These are phyloP conservation scores for Septoria petroselini DNA, from an alignment of 2,329 filamentous ascomycete genomes.

Conservation along the genomic window DNA sequence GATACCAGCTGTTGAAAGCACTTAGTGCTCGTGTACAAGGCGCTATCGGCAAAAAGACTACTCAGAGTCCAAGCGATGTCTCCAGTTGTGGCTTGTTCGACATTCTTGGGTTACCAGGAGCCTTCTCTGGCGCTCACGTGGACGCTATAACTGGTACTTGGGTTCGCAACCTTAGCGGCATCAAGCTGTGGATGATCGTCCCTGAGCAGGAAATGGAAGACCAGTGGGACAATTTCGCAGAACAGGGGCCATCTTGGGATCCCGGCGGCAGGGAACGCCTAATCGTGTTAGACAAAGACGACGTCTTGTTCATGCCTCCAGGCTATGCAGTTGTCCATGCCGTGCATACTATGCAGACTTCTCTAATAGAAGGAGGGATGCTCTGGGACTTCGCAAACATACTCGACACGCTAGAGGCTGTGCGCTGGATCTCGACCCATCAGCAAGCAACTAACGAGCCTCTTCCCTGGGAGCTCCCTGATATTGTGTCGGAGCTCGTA, in stretches of 20 bases:
- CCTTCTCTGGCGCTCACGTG: constrained; percentile 17
- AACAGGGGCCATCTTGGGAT: not conserved
- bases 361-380: constrained; percentile 18
- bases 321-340: constrained; percentile 17
- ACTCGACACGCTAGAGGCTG: not conserved
- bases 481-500: not conserved
- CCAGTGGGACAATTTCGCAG: not conserved
- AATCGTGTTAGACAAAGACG: constrained; percentile 16
- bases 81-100: constrained; percentile 14
- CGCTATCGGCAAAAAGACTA: constrained; percentile 5
- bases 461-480: not conserved
- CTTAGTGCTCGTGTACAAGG: not conserved
- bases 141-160: constrained; percentile 15
- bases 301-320: constrained; percentile 20
- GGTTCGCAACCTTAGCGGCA: constrained; percentile 16
- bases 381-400: constrained; percentile 18
- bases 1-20: constrained; percentile 13
- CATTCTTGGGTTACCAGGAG: constrained; percentile 8
- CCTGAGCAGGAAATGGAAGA: not conserved
- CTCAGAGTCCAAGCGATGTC: constrained; percentile 2
- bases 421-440: not conserved
- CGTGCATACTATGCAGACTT: constrained; percentile 10
- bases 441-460: not conserved
- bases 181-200: constrained; percentile 19
- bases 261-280: constrained; percentile 13